Evolutionary conservation across 2,329 filamentous ascomycete genomes (phyloP).

Genomic region (Monosporascus sp.): DNA sequence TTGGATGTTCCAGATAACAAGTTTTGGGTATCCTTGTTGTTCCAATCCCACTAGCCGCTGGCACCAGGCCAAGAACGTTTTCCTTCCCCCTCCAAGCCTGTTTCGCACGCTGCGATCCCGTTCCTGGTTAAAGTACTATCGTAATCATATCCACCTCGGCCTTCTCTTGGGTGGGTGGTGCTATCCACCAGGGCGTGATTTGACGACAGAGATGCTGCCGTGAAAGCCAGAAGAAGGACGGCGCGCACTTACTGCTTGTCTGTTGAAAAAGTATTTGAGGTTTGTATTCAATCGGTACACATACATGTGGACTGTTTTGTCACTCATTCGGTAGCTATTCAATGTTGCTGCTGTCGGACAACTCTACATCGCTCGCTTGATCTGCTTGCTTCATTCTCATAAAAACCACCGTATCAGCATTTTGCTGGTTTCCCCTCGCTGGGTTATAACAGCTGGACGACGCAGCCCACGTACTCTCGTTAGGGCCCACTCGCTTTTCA

Average conservation of each 20-base stretch:
- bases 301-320: not conserved
- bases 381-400: not conserved
- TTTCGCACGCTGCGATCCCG: not conserved
- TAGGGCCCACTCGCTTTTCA: not conserved
- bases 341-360: not conserved
- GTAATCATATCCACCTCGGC: not conserved
- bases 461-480: not conserved
- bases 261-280: not conserved
- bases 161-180: not conserved
- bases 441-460: not conserved
- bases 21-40: not conserved
- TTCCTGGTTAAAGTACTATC: not conserved
- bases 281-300: not conserved
- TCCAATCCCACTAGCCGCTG: not conserved
- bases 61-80: not conserved
- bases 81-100: not conserved
- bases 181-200: not conserved
- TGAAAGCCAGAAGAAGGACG: not conserved
- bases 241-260: not conserved
- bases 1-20: not conserved
- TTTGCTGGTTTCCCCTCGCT: not conserved
- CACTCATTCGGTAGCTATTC: not conserved
- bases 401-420: not conserved
- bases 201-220: not conserved
- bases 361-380: not conserved